Evolutionary conservation across 2,329 filamentous ascomycete species (phyloP).

Genomic region (Phialophora tarda): DNA sequence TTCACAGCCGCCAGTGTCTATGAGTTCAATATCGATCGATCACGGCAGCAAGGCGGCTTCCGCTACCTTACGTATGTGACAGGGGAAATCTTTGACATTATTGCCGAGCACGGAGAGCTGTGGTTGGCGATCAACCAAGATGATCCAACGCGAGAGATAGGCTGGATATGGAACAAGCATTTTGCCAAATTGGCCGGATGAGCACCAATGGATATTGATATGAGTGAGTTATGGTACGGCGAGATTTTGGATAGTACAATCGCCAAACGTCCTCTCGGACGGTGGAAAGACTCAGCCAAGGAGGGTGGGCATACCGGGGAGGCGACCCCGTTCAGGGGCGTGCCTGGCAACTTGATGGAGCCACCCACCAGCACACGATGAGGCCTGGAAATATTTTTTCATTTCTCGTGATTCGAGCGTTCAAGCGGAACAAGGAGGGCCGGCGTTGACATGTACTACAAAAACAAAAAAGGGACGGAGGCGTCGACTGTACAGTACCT

Average conservation of each 20-base stretch:
- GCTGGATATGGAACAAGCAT: constrained; percentile 99
- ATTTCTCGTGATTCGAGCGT: constrained; percentile 22
- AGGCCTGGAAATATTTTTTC: not conserved
- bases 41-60: constrained; percentile 90
- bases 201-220: constrained; percentile 2
- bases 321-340: not conserved
- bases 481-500: constrained; percentile 18
- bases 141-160: constrained; percentile 76
- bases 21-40: constrained; percentile 94
- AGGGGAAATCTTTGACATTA: constrained; percentile 91
- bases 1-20: constrained; percentile 94
- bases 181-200: constrained; percentile 67
- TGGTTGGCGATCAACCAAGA: constrained; percentile 99
- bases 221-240: not conserved
- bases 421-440: constrained; percentile 21
- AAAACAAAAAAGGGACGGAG: constrained; percentile 6
- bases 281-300: not conserved
- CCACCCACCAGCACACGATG: not conserved
- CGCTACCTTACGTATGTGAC: constrained; percentile 95
- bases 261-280: not conserved
- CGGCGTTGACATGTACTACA: constrained; percentile 21
- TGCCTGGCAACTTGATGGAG: not conserved
- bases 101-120: constrained; percentile 94
- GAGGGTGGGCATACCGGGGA: not conserved
- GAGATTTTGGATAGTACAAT: constrained; percentile 11